Conservation (phyloP, 192 early-diverging fungal species). For the Coemansia reversa region DNA sequence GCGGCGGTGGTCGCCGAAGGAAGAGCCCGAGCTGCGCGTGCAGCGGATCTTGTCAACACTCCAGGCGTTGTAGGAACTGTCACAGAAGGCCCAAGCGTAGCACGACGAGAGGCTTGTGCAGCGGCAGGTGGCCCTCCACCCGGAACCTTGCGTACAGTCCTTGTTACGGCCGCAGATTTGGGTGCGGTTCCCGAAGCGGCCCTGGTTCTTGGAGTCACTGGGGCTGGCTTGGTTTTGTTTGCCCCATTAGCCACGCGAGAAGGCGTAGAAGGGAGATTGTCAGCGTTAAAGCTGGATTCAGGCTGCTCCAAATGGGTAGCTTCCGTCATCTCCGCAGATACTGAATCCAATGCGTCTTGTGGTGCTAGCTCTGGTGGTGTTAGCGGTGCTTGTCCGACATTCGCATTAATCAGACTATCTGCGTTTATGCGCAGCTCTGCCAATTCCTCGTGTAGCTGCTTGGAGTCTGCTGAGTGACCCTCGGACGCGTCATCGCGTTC, state of each 20-base stretch:
- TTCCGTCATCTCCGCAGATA: background rate
- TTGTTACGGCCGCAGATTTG: constrained; percentile 10
- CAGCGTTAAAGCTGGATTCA: too few species aligned
- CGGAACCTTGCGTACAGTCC: constrained; percentile 21
- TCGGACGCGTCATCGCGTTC: background rate
- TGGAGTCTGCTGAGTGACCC: background rate
- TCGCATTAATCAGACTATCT: background rate
- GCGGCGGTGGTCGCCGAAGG: constrained; percentile 8
- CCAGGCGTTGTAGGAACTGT: constrained; percentile 7
- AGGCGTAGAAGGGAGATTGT: too few species aligned
- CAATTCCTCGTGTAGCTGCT: constrained; percentile 13
- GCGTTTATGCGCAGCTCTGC: constrained; percentile 17
- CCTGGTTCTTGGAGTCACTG: background rate
- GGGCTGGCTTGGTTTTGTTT: background rate
- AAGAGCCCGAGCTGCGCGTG: constrained; percentile 5
- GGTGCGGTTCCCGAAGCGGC: background rate
- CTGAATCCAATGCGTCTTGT: background rate
- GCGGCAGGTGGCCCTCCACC: constrained; percentile 11
- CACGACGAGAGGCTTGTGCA: constrained; percentile 14
- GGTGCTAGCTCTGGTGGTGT: background rate
- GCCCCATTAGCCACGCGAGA: background rate
- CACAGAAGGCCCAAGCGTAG: constrained; percentile 15
- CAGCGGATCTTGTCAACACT: constrained; percentile 10
- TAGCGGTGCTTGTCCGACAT: background rate
- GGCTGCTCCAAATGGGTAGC: too few species aligned